Evolutionary conservation across 306 rosid genomes (phyloP), one percentile per base, ranked within the genome.

Genomic region (Cicer arietinum): DNA sequence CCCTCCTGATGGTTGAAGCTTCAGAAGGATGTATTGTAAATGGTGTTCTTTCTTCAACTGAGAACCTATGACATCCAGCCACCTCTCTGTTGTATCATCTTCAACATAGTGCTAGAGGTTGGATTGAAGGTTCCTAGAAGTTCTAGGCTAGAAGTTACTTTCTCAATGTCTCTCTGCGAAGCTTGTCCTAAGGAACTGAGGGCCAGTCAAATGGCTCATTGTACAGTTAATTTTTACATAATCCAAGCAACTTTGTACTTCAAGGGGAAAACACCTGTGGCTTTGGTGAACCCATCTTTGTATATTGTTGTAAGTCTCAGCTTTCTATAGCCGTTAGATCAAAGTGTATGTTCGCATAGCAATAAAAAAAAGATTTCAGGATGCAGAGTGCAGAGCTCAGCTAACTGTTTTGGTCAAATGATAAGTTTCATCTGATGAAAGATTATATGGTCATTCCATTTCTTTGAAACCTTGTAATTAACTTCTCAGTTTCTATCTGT

Each of bases 151-250:
- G 84, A 67, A 82, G 81, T 53, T 74, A 77, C 75, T 74, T 60
- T 58, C 72, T 53, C 75, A 52, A 65, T 8, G 81, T 48, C 68
- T 71, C 62, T 57, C 60, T 43, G 72, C 52, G 79, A 82, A 80
- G 83, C 43, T 50, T 7, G 18, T 69, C 76, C 73, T 7, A 47
- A 25, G 57, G 75, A 78, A 68, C 67, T 12, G 78, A 84, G 66
- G 74, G 79, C 69, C 66, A 77, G 66, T 77, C 78, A 79, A 69
- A 71, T 78, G 70, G 78, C 67, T 75, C 79, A 42, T 84, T 93
- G 96, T 93, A 91, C 91, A 91, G 92, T 81, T 77, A 67, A 22
- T 58, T 63, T 63, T 76, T 85, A 68, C 51, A 63, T 48, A 70
- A 72, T 78, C 78, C 56, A 70, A 76, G 81, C 58, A 48, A 67